phyloP scores from a whole-genome alignment of 129 eudicot species.

The Tagetes patula region DNA sequence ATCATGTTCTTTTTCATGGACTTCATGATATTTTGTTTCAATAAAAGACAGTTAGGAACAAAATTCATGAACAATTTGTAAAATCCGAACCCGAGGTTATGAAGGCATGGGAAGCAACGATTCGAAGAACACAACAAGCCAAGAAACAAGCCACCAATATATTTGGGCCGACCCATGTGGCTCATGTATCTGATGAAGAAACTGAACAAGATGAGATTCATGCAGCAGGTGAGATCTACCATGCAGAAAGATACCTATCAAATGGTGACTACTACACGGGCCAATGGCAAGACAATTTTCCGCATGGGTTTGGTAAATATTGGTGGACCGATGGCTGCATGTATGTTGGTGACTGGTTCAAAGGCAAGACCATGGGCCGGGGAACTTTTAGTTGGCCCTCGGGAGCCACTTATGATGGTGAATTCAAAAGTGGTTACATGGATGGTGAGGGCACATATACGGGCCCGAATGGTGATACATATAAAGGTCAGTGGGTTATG shows the following conservation, averaged over 20 bases:
- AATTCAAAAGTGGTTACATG: slow-evolving; percentile 86
- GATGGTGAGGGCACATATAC: slow-evolving; percentile 83
- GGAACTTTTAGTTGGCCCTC: slow-evolving; percentile 94
- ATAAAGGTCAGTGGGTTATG: slow-evolving; percentile 76
- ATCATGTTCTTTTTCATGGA: slow-evolving; percentile 26
- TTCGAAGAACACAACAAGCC: slow-evolving; percentile 82
- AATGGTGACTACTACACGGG: slow-evolving; percentile 92
- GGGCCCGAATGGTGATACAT: slow-evolving; percentile 70
- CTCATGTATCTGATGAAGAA: slow-evolving; percentile 46
- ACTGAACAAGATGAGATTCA: slow-evolving; percentile 43
- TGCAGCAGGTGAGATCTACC: slow-evolving; percentile 51
- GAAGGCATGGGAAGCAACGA: slow-evolving; percentile 98
- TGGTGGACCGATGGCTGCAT: slow-evolving; percentile 97
- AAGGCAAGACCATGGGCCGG: slow-evolving; percentile 77
- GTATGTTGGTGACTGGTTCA: slow-evolving; percentile 87
- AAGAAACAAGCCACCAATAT: slow-evolving; percentile 79
- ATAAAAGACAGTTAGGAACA: slow-evolving; percentile 20
- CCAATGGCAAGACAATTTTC: slow-evolving; percentile 70
- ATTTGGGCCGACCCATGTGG: slow-evolving; percentile 60
- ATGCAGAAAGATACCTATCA: slow-evolving; percentile 62
- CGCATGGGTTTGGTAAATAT: slow-evolving; percentile 87
- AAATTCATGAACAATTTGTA: slow-evolving; percentile 25
- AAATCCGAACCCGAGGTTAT: slow-evolving; percentile 35
- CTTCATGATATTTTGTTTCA: slow-evolving; percentile 33
- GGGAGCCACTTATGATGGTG: slow-evolving; percentile 84